Evolutionary conservation across 768 basidiomycete genomes (phyloP).

Genomic region (Pisolithus sp.): DNA sequence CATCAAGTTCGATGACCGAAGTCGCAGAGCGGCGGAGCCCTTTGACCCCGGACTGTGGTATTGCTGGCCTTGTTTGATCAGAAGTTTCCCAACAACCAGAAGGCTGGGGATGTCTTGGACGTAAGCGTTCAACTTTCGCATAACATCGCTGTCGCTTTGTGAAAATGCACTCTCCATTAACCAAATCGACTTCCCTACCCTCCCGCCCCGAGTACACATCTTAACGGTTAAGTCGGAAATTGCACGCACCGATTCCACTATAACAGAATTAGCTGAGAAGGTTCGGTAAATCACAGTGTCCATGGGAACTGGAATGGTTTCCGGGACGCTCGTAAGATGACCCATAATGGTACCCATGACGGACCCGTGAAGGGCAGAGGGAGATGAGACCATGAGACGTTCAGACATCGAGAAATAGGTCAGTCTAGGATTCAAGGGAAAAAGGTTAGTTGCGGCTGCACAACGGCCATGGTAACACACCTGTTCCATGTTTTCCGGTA

Average conservation of each 20-base stretch:
- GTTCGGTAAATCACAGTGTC: no score
- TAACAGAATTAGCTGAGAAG: no score
- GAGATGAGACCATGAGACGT: background rate
- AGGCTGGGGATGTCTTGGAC: background rate
- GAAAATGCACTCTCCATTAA: background rate
- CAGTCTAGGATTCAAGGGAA: background rate
- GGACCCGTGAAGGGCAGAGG: background rate
- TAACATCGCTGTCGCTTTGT: background rate
- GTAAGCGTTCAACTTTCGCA: background rate
- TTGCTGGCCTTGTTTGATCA: background rate
- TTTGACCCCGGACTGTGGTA: background rate
- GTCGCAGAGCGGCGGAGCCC: background rate
- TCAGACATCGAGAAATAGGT: background rate
- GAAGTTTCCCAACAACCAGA: background rate
- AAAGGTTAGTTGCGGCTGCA: background rate
- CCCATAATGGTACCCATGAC: background rate
- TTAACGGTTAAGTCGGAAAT: no score
- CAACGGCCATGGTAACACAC: background rate
- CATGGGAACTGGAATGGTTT: background rate
- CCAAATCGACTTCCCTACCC: background rate
- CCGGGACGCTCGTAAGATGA: background rate
- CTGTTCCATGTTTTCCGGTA: background rate
- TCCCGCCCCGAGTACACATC: no score
- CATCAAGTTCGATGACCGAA: background rate
- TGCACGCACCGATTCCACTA: no score